Conservation (phyloP, 2,329 filamentous ascomycete species). For the Kalmusia sp. region DNA sequence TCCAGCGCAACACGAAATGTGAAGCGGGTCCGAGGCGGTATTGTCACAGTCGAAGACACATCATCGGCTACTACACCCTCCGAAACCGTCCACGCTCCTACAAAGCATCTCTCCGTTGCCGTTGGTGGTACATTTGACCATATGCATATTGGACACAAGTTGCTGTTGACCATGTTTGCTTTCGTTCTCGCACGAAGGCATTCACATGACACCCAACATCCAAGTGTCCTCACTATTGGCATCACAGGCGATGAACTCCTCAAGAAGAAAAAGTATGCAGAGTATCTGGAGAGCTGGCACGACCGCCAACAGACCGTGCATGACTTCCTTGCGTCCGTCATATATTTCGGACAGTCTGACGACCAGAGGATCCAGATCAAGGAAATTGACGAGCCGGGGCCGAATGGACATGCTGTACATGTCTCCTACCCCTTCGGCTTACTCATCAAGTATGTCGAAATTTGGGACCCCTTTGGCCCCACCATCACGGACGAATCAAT, state of each 20-base stretch:
- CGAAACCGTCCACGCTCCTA: constrained; percentile 8
- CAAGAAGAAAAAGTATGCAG: constrained; percentile 85
- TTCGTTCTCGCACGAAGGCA: constrained; percentile 65
- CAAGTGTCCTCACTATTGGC: constrained; percentile 75
- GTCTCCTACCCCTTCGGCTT: constrained; percentile 69
- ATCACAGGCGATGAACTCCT: constrained; percentile 89
- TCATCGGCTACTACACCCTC: constrained; percentile 7
- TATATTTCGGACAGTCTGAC: constrained; percentile 64
- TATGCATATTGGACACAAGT: constrained; percentile 91
- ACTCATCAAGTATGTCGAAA: constrained; percentile 78
- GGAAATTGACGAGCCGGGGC: constrained; percentile 53
- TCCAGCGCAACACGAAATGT: constrained; percentile 34
- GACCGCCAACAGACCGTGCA: constrained; percentile 73
- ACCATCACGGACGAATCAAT: constrained; percentile 84
- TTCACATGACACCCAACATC: constrained; percentile 20
- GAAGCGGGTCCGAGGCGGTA: constrained; percentile 43
- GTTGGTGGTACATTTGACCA: constrained; percentile 97
- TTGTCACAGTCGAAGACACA: constrained; percentile 32
- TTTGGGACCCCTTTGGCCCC: constrained; percentile 88
- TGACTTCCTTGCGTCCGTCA: constrained; percentile 70
- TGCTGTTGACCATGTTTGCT: constrained; percentile 88
- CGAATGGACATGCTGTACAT: constrained; percentile 62
- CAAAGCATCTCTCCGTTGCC: constrained; percentile 69
- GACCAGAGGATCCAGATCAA: constrained; percentile 50
- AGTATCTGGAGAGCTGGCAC: constrained; percentile 82